Conservation (phyloP, 805 yeast genomes). For the Starmerella bombicola region DNA sequence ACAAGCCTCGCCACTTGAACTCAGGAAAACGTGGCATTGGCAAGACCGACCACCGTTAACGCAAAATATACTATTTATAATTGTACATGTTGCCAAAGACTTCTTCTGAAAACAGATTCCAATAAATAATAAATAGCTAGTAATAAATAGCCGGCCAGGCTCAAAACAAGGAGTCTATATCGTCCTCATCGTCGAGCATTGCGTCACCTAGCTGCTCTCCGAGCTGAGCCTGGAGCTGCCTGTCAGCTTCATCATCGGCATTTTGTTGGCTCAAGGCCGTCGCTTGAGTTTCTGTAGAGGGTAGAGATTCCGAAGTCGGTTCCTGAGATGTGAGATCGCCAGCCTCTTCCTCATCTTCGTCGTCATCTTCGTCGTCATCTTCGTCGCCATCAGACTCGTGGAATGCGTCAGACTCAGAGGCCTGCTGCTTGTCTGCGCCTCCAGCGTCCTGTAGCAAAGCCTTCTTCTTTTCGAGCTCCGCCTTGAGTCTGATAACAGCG, state of each 20-base stretch:
- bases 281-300: slow-evolving; percentile 11
- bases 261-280: not conserved
- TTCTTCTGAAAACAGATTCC: not conserved
- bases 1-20: slow-evolving; percentile 86
- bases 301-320: slow-evolving; percentile 20
- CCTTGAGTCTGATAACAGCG: slow-evolving; percentile 61
- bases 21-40: slow-evolving; percentile 96
- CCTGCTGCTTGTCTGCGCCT: slow-evolving; percentile 20
- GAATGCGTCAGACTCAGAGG: slow-evolving; percentile 21
- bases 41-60: slow-evolving; percentile 74
- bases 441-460: slow-evolving; percentile 40
- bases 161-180: slow-evolving; percentile 23
- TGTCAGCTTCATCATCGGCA: not conserved
- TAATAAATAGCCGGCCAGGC: not conserved
- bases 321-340: not conserved
- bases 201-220: slow-evolving; percentile 9
- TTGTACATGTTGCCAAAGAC: not conserved
- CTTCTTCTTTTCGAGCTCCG: slow-evolving; percentile 70
- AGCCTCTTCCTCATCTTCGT: slow-evolving; percentile 23
- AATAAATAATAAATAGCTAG: too few relatives aligned
- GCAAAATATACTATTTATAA: not conserved
- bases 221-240: slow-evolving; percentile 3
- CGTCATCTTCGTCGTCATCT: slow-evolving; percentile 27
- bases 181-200: slow-evolving; percentile 30
- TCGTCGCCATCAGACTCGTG: slow-evolving; percentile 28